These are phyloP conservation scores for Kickxella alabastrina DNA, from an alignment of 192 early-diverging fungal genomes.

Conservation along the genomic window DNA sequence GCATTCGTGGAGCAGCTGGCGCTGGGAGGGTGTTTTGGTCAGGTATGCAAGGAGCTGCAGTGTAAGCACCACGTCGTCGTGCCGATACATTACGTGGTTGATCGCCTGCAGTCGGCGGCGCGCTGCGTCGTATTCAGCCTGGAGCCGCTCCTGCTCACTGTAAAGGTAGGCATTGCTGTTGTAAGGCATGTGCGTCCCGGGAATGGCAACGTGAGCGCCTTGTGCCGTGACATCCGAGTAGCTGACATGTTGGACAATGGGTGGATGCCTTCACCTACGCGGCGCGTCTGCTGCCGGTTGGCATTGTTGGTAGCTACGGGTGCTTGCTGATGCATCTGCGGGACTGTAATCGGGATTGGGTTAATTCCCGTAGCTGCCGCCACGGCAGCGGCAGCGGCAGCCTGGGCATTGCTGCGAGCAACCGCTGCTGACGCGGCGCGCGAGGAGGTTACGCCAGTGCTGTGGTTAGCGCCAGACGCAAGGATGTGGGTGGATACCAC, in stretches of 20 bases:
- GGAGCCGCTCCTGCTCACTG: slow-evolving; percentile 46
- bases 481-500: slow-evolving; percentile 37
- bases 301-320: background rate
- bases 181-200: slow-evolving; percentile 25
- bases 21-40: slow-evolving; percentile 81
- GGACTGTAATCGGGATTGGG: slow-evolving; percentile 21
- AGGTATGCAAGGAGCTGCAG: slow-evolving; percentile 85
- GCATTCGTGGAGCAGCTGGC: slow-evolving; percentile 51
- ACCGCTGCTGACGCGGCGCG: slow-evolving; percentile 25
- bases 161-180: slow-evolving; percentile 40
- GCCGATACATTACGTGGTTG: slow-evolving; percentile 63
- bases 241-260: slow-evolving; percentile 38
- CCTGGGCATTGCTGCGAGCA: slow-evolving; percentile 39
- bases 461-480: slow-evolving; percentile 44
- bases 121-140: slow-evolving; percentile 33
- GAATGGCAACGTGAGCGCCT: slow-evolving; percentile 7
- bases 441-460: slow-evolving; percentile 22
- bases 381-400: slow-evolving; percentile 35
- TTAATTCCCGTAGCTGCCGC: slow-evolving; percentile 24
- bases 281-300: slow-evolving; percentile 29
- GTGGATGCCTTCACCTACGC: slow-evolving; percentile 32
- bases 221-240: slow-evolving; percentile 14
- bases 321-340: slow-evolving; percentile 8
- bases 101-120: slow-evolving; percentile 36
- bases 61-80: slow-evolving; percentile 77